Evolutionary conservation across 306 rosid species (phyloP), one percentile per base, ranked within the genome.

Genomic region (Senna siamea): DNA sequence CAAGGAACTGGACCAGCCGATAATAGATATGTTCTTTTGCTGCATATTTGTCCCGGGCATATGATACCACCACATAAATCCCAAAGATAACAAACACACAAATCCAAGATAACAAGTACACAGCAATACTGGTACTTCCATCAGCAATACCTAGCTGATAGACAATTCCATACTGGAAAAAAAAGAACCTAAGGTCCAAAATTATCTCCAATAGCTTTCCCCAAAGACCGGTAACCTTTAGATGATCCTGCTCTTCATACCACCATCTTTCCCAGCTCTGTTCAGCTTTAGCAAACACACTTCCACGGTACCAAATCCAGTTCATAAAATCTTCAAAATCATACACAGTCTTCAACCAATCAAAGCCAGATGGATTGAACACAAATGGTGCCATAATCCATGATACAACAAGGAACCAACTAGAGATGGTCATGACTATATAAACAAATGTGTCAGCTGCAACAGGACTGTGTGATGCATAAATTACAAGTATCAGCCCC

Each of bases 251-350:
- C 59, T 83, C 87, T 76, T 83, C 82, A 2, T 61, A 38, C 87
- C 87, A 79, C 87, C 87, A 83, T 73, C 67, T 68, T 76, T 83
- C 87, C 87, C 87, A 83, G 72, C 87, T 83, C 77, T 83, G 87
- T 68, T 83, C 87, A 61, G 84, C 84, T 50, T 83, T 83, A 48
- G 84, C 84, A 76, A 83, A 83, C 56, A 83, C 84, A 40, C 87
- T 79, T 59, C 84, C 87, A 54, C 63, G 71, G 76, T 72, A 79
- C 87, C 87, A 83, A 53, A 83, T 76, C 87, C 87, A 83, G 79
- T 17, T 79, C 87, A 83, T 79, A 50, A 83, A 79, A 76, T 83
- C 87, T 55, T 83, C 84, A 67, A 83, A 83, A 59, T 83, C 87
- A 48, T 79, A 83, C 9, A 83, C 84, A 67, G 87, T 83, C 74